Evolutionary conservation across 192 early-diverging fungal genomes (phyloP), one percentile per base, ranked within the genome.

Genomic region (Coemansia sp.): DNA sequence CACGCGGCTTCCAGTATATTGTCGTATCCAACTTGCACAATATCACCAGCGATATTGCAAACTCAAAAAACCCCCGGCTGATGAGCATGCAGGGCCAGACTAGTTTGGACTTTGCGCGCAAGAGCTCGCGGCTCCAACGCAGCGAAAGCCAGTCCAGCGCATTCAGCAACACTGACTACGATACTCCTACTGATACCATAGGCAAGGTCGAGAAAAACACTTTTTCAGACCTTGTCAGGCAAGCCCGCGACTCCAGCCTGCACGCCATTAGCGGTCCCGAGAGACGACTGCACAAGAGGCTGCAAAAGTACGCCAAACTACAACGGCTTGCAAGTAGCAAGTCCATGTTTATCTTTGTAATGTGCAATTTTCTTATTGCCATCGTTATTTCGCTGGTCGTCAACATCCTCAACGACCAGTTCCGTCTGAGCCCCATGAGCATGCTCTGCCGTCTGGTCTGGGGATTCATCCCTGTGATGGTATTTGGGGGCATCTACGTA

Each of bases 321-420:
- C 72, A 75, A 40, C 72, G 62, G 17, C 69, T 50, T 39, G 52
- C 45, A 4, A 55, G 62, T 2, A 17, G 64, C 55, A 59, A 51
- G n/a, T 48, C 66, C 4, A 49, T 69, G 25, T 23, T 57, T 11
- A 19, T 63, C 2, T 69, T 57, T 22, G 58, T 69, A 12, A 11
- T 75, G 15, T 38, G 27, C 18, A 44, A 69, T 30, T 5, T 69
- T 8, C 9, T 54, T 9, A 40, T 62, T 10, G 72, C 66, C 0
- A n/a, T 64, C 8, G 11, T 61, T 11, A 37, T 75, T 12, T 69
- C 72, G 58, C 51, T 75, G 38, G 53, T 61, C 1, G 57, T 68
- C 66, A 75, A 75, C 56, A 66, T 75, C 33, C 24, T 69, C 30
- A 69, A 69, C 62, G 24, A 64, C 7, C 66, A 75, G 66, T 75